Base-by-base conservation (phyloP, 2,329 filamentous ascomycete genomes). In the Aspergillus tubingensis region DNA sequence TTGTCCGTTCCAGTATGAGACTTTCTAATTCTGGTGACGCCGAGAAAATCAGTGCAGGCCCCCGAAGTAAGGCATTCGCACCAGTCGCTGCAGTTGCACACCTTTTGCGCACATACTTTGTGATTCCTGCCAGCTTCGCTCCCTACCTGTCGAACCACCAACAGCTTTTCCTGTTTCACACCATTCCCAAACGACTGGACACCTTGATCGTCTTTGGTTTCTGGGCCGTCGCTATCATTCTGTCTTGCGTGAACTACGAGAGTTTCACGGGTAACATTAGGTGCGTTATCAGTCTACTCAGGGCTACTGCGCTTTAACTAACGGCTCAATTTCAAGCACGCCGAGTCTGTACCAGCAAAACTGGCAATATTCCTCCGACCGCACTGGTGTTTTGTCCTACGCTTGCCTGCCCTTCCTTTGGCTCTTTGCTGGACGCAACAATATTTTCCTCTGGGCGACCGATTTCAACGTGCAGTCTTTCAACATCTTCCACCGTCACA, bases 341-440 rank as follows among this genome's bases (percentile, higher is more conserved):
- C 50, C 57, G 41, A 59, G 50, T 21, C n/a, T 57, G 32, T 39
- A 30, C 23, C 32, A 57, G 43, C 60, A 64, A 21, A 62, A 59
- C 19, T 76, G 75, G 68, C 83, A 85, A 2, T 87, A 86, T 56
- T 74, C 85, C 0, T 83, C 84, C 0, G 85, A 88, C 61, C 81
- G 87, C 7, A 86, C 85, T 0, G 86, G 86, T 0, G 81, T 86
- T 36, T 79, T 89, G n/a, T 82, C 85, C 0, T 83, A 86, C 61
- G 83, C 83, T 5, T 87, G 86, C 62, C 81, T 89, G 10, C 85
- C 86, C 0, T 67, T 87, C 8, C 77, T 89, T 0, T 89, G 86
- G 86, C 70, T 89, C 0, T 89, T 90, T 64, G 83, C 83, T 3
- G 83, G 84, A 72, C 78, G 87, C 7, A 90, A 90, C 62, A 88